A percentile compares a stretch with the other conserved stretches of the same genome.
These are phyloP conservation scores for Rubroboletus satanas DNA, from an alignment of 768 basidiomycete species.

Conservation along the genomic window DNA sequence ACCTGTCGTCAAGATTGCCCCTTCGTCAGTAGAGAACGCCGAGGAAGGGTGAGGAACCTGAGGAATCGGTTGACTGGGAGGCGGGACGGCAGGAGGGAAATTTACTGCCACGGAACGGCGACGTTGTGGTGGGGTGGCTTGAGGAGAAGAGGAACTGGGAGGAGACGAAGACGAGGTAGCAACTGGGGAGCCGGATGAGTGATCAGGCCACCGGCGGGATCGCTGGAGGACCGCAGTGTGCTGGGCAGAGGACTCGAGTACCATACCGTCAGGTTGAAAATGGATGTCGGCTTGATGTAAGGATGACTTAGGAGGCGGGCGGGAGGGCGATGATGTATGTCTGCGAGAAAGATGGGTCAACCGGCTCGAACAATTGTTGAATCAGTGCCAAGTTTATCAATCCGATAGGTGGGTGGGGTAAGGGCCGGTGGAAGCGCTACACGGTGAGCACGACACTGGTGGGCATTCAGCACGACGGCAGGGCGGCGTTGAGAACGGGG, in stretches of 20 bases:
- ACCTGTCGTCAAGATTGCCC: conserved; percentile 17
- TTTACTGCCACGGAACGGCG: conserved; percentile 68
- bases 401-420: conserved; percentile 5
- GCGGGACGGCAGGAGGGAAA: conserved; percentile 63
- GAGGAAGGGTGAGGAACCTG: conserved; percentile 45
- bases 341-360: conserved; percentile 4
- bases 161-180: conserved; percentile 33
- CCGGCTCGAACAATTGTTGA: conserved; percentile 9
- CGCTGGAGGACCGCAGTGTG: conserved; percentile 28
- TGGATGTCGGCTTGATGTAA: neutral
- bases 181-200: conserved; percentile 14
- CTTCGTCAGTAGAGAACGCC: conserved; percentile 16
- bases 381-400: conserved; percentile 14
- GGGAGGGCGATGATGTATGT: neutral
- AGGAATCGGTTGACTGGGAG: conserved; percentile 73
- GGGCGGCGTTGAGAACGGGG: neutral
- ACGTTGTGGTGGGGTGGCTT: conserved; percentile 38
- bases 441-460: conserved; percentile 4
- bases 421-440: conserved; percentile 4
- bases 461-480: conserved; percentile 12
- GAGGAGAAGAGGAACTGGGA: conserved; percentile 30
- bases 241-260: conserved; percentile 28
- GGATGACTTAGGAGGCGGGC: neutral
- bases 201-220: conserved; percentile 35
- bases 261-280: conserved; percentile 22